Base-by-base conservation (phyloP, 139 green algal genomes). In the Ulvella scutata region DNA sequence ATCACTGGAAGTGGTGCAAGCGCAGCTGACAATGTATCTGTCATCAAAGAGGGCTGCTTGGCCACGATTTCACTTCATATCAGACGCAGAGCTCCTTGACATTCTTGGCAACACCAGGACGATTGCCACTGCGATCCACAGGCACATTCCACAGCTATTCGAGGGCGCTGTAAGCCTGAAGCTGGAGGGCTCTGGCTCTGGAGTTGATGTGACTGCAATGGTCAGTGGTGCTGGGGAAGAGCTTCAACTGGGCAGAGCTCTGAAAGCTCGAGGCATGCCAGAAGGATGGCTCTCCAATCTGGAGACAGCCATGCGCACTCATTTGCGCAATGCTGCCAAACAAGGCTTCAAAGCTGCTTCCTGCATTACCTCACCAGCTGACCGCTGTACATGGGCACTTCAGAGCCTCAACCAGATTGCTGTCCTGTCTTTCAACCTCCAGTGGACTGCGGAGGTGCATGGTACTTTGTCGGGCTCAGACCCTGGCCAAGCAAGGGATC, bases 221-320 rank as follows among this genome's bases (percentile, higher is more conserved):
- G 43, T 81, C 37, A 78, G 44, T 2, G n/a, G 34, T 7, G 74
- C 83, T 72, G 72, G 72, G 28, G 81, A 86, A 78, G 29, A 43
- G 13, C 78, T 86, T 7, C 36, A 13, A 29, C 78, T 86, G 9
- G 78, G 78, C n/a, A 81, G 79, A 43, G 80, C 80, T 43, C 51
- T 78, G 13, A 76, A 82, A 60, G 81, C 81, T 36, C 76, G 81
- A 28, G 78, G 78, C 1, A 82, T 81, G 38, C 73, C 82, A 2
- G 81, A 86, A 79, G 23, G 62, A 44, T 86, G 81, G 81, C 79
- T 86, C n/a, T 77, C 34, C 3, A 61, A 62, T 26, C 78, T 86
- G 34, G 81, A 86, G 76, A 3, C 62, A 21, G 79, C 36, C 3
- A 86, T 86, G 81, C 17, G 40, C 28, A 77, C 78, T 10, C 31